Percentiles rank a stretch among this genome's conserved stretches.
Evolutionary conservation across 805 yeast genomes (phyloP).

Genomic region (Lipomyces kockii): DNA sequence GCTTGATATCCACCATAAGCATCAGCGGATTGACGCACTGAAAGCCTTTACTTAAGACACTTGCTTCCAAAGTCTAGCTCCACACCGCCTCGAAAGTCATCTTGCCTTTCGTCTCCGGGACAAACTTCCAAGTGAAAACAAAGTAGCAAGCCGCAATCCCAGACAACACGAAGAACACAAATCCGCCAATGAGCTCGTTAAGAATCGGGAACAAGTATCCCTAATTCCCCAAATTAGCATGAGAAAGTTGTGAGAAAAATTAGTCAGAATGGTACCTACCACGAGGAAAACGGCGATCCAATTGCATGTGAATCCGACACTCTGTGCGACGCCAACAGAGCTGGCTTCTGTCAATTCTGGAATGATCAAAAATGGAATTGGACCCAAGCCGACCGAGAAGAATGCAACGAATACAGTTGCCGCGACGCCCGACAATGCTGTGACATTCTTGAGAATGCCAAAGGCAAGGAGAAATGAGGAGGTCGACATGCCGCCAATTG

Average conservation of each 20-base stretch:
- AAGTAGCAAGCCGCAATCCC: conserved; percentile 56
- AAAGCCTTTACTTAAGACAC: too few species aligned
- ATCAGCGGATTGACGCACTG: background rate
- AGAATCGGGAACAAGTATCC: conserved; percentile 82
- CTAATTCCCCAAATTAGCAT: conserved; percentile 23
- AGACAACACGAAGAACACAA: conserved; percentile 70
- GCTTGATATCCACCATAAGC: background rate
- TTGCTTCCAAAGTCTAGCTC: conserved; percentile 42
- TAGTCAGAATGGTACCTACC: conserved; percentile 7
- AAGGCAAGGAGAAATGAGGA: conserved; percentile 65
- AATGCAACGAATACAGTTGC: conserved; percentile 76
- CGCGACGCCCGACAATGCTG: conserved; percentile 61
- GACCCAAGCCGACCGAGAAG: conserved; percentile 93
- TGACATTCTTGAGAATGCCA: conserved; percentile 59
- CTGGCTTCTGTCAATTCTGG: conserved; percentile 85
- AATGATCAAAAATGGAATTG: conserved; percentile 88
- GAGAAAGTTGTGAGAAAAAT: background rate
- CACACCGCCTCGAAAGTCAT: conserved; percentile 69
- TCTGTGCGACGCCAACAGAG: conserved; percentile 85
- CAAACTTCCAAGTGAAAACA: conserved; percentile 51
- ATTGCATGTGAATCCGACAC: conserved; percentile 88
- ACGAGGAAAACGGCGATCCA: conserved; percentile 88
- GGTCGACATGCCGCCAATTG: conserved; percentile 70
- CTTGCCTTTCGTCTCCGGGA: conserved; percentile 82
- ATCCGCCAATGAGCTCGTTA: conserved; percentile 70